Evolutionary conservation across 2,329 filamentous ascomycete genomes (phyloP).

Genomic region (Ciborinia camelliae): DNA sequence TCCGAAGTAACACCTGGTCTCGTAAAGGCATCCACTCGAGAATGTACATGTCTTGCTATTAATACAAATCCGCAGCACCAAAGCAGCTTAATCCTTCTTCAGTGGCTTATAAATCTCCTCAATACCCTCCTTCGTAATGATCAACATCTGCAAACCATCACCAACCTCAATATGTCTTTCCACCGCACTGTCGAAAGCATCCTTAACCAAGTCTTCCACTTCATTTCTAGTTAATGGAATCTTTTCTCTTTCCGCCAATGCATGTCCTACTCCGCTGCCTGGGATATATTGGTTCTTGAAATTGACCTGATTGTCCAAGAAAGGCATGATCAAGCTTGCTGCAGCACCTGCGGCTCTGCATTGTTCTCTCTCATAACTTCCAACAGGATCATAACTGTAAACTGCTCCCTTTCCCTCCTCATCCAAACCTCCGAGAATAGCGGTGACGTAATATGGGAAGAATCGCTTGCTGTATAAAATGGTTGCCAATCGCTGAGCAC

Average conservation of each 20-base stretch:
- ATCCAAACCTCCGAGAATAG: conserved; percentile 89
- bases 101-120: conserved; percentile 78
- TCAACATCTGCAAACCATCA: conserved; percentile 91
- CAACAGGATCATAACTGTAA: conserved; percentile 97
- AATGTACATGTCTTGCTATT: conserved; percentile 19
- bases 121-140: conserved; percentile 84
- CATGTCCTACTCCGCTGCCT: conserved; percentile 78
- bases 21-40: conserved; percentile 13
- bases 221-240: conserved; percentile 67
- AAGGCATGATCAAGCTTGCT: conserved; percentile 95
- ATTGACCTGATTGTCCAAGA: conserved; percentile 99
- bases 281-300: conserved; percentile 98
- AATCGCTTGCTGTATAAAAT: conserved; percentile 97
- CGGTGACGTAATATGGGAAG: conserved; percentile 97
- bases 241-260: conserved; percentile 66
- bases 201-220: conserved; percentile 86
- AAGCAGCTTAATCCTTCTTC: conserved; percentile 73
- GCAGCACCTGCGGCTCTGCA: conserved; percentile 91
- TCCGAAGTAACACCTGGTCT: conserved; percentile 16
- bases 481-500: conserved; percentile 89
- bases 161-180: conserved; percentile 99
- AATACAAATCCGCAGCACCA: conserved; percentile 18
- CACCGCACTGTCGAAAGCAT: conserved; percentile 96
- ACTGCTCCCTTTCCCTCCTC: conserved; percentile 92
- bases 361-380: conserved; percentile 95